Conservation (phyloP, 2,329 filamentous ascomycete genomes). For the Bipolaris sorokiniana region DNA sequence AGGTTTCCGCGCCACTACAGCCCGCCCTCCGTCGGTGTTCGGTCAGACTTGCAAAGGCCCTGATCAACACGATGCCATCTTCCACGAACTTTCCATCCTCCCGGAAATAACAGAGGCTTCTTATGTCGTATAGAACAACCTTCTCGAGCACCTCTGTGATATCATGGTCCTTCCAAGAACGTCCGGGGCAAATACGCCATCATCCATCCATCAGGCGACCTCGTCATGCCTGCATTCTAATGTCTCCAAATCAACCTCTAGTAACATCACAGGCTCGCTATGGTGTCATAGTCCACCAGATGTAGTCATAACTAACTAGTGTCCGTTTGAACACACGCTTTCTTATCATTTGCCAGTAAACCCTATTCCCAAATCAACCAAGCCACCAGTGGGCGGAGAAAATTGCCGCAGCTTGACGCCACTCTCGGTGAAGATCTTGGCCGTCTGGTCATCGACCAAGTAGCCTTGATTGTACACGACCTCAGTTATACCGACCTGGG, state of each 20-base stretch:
- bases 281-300: not conserved
- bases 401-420: constrained; percentile 89
- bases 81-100: too few relatives aligned
- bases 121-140: not conserved
- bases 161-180: not conserved
- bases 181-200: not conserved
- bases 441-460: constrained; percentile 85
- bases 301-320: not conserved
- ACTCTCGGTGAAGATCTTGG: constrained; percentile 80
- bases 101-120: too few relatives aligned
- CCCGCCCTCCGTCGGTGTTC: too few relatives aligned
- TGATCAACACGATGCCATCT: too few relatives aligned
- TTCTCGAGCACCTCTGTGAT: not conserved
- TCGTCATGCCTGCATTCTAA: not conserved
- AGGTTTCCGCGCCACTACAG: too few relatives aligned
- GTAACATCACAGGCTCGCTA: not conserved
- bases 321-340: too few relatives aligned
- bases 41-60: too few relatives aligned
- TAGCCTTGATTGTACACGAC: constrained; percentile 95
- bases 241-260: not conserved
- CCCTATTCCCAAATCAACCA: constrained; percentile 39
- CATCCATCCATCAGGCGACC: not conserved
- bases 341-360: not conserved
- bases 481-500: constrained; percentile 92
- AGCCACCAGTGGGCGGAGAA: constrained; percentile 60